phyloP scores from a whole-genome alignment of 2,329 filamentous ascomycete species.

The Fusarium irregulare region DNA sequence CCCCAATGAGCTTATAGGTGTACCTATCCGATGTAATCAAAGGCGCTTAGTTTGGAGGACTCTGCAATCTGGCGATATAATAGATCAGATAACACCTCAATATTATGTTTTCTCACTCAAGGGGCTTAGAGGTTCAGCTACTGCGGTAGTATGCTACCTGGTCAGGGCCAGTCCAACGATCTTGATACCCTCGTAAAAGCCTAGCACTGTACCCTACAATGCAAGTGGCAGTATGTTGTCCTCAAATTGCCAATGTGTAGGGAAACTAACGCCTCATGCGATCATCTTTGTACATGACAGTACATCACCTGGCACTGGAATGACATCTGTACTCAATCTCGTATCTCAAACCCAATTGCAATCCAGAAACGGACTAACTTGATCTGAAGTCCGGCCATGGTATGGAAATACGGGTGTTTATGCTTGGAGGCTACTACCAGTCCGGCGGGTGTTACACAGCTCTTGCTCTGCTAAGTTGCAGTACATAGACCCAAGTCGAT shows the following conservation, averaged over 20 bases:
- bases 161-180: neutral
- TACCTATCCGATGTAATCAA: neutral
- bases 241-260: too few species aligned
- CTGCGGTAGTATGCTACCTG: neutral
- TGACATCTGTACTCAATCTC: slow-evolving; percentile 18
- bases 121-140: neutral
- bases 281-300: neutral
- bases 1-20: neutral
- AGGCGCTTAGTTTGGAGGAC: neutral
- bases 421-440: neutral
- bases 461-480: neutral
- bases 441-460: slow-evolving; percentile 2
- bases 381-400: neutral
- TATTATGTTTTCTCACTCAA: neutral
- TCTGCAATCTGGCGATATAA: neutral
- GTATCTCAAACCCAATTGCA: neutral
- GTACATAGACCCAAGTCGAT: neutral
- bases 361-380: slow-evolving; percentile 6
- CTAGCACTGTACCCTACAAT: neutral
- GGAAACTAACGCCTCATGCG: neutral
- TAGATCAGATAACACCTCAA: neutral
- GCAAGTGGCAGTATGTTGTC: neutral
- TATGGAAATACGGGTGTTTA: neutral
- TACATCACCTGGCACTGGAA: slow-evolving; percentile 16
- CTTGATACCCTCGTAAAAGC: neutral